These are phyloP conservation scores for Aspergillus brunneoviolaceus DNA, from an alignment of 2,329 filamentous ascomycete genomes.

Conservation along the genomic window DNA sequence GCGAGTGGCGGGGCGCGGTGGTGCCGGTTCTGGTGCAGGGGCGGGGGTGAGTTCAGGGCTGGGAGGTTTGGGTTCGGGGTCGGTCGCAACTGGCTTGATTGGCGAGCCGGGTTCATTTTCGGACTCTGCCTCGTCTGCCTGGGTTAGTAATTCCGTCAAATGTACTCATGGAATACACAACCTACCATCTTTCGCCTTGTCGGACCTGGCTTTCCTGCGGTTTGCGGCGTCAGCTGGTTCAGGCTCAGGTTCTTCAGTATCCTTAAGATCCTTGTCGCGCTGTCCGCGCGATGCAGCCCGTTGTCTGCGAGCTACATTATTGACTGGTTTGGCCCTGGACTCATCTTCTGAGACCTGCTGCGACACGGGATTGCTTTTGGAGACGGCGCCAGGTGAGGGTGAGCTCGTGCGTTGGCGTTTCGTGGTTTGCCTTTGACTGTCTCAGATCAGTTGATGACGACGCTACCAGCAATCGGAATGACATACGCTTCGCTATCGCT, in stretches of 20 bases:
- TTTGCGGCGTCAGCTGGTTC: conserved; percentile 72
- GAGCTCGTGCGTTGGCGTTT: conserved; percentile 86
- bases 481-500: conserved; percentile 95
- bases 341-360: conserved; percentile 66
- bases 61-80: conserved; percentile 42
- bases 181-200: conserved; percentile 80
- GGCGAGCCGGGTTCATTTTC: conserved; percentile 66
- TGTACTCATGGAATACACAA: conserved; percentile 24
- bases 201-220: conserved; percentile 78
- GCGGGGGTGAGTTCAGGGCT: conserved; percentile 43
- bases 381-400: conserved; percentile 63
- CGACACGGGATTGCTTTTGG: conserved; percentile 48
- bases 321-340: conserved; percentile 39
- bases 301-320: conserved; percentile 56
- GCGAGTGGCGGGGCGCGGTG: conserved; percentile 50
- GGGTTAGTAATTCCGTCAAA: conserved; percentile 28
- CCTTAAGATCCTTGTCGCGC: conserved; percentile 49
- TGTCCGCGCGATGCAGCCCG: conserved; percentile 57
- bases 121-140: conserved; percentile 56
- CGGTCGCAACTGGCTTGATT: conserved; percentile 42
- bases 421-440: conserved; percentile 66
- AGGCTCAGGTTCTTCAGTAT: conserved; percentile 64
- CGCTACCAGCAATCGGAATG: conserved; percentile 18
- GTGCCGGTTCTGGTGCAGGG: conserved; percentile 37
- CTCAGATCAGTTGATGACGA: conserved; percentile 26